A percentile compares a stretch with the other conserved stretches of the same genome.
Conservation (phyloP, 2,329 filamentous ascomycete genomes). For the Sporothrix curviconia region DNA sequence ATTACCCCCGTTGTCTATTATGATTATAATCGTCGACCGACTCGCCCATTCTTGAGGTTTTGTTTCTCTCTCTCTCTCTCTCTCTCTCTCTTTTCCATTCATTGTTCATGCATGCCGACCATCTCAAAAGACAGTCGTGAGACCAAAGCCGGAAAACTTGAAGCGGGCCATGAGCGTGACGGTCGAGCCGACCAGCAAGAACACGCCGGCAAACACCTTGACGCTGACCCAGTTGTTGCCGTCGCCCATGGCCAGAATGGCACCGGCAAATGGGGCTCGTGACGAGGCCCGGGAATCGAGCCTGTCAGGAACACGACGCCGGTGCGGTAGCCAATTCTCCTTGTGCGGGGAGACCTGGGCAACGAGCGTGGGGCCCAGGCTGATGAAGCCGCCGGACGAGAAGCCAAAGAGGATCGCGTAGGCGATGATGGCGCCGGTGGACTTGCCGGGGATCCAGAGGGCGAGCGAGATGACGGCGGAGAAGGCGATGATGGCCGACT, state of each 20-base stretch:
- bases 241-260: conserved; percentile 20
- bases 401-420: conserved; percentile 38
- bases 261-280: conserved; percentile 46
- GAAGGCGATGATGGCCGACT: conserved; percentile 31
- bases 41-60: no score
- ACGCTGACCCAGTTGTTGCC: conserved; percentile 28
- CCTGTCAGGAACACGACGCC: conserved; percentile 46
- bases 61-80: no score
- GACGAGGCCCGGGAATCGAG: conserved; percentile 45
- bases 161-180: conserved; percentile 23
- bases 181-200: conserved; percentile 27
- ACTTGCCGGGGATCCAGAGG: conserved; percentile 37
- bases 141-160: conserved; percentile 23
- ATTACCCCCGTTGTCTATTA: background rate
- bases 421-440: conserved; percentile 32
- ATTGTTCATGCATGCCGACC: background rate
- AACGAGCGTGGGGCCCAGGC: conserved; percentile 33
- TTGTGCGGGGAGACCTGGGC: conserved; percentile 48
- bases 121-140: conserved; percentile 23
- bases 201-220: conserved; percentile 32
- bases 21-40: background rate
- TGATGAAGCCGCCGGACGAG: conserved; percentile 32
- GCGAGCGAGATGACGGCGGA: conserved; percentile 32
- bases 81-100: background rate
- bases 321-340: conserved; percentile 48